Evolutionary conservation across 192 early-diverging fungal genomes (phyloP).

Genomic region (Diversispora epigaea): DNA sequence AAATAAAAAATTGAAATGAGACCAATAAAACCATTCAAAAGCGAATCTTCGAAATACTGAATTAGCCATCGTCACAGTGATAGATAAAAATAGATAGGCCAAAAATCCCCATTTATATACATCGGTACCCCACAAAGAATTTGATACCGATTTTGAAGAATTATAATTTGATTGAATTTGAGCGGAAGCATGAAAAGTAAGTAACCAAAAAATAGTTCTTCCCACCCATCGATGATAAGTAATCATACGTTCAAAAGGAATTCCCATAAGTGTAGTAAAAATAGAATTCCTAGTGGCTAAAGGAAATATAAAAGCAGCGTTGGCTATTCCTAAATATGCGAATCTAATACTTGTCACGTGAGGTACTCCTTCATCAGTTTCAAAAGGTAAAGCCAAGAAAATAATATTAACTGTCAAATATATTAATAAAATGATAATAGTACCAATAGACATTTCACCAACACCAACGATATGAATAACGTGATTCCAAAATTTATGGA

Average conservation of each 20-base stretch:
- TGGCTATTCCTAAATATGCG: conserved; percentile 28
- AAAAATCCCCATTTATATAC: background rate
- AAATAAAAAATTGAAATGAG: conserved; percentile 41
- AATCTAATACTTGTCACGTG: background rate
- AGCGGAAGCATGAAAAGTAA: conserved; percentile 21
- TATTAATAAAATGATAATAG: background rate
- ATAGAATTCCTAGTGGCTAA: conserved; percentile 44
- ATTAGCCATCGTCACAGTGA: conserved; percentile 17
- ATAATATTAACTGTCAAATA: background rate
- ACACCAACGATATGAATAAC: background rate
- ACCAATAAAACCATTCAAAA: conserved; percentile 48
- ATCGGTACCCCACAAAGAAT: background rate
- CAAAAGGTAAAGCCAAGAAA: background rate
- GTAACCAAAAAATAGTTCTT: conserved; percentile 31
- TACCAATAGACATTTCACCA: conserved; percentile 4
- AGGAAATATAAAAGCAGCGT: conserved; percentile 42
- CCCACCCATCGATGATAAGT: conserved; percentile 48
- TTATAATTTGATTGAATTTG: conserved; percentile 9
- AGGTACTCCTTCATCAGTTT: background rate
- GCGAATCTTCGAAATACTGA: conserved; percentile 37
- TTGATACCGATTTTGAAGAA: background rate
- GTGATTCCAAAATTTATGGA: conserved; percentile 15
- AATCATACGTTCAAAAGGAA: conserved; percentile 45
- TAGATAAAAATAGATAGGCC: background rate
- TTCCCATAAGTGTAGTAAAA: conserved; percentile 37